These are phyloP conservation scores for Mrakia blollopis DNA, from an alignment of 768 basidiomycete species.

Conservation along the genomic window DNA sequence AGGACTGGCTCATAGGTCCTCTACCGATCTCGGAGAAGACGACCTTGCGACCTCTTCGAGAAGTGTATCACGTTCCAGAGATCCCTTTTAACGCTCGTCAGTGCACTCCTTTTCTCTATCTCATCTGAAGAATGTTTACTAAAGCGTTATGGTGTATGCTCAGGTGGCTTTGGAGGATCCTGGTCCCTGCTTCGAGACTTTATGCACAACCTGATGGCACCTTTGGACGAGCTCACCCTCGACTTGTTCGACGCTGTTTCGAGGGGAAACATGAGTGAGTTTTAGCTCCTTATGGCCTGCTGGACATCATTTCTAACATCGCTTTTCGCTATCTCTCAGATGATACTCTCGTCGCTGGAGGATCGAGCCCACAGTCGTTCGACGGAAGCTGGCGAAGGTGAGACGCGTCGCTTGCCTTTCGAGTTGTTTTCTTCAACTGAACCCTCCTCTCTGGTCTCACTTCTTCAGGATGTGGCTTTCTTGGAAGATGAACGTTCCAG, in stretches of 20 bases:
- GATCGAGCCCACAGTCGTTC: neutral
- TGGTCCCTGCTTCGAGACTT: neutral
- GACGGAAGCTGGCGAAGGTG: constrained; percentile 16
- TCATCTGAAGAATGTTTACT: neutral
- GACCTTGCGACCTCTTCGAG: constrained; percentile 45
- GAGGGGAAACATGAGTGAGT: constrained; percentile 1
- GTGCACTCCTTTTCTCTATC: neutral
- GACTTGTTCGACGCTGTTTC: constrained; percentile 51
- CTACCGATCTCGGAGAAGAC: constrained; percentile 51
- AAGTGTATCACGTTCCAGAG: constrained; percentile 54
- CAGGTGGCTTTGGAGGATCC: neutral
- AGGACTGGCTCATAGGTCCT: constrained; percentile 59
- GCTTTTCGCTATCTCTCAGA: neutral
- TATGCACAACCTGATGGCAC: constrained; percentile 3
- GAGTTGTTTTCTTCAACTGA: neutral
- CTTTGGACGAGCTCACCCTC: constrained; percentile 38
- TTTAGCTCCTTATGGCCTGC: neutral
- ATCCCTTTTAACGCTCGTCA: constrained; percentile 46
- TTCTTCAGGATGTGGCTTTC: constrained; percentile 26
- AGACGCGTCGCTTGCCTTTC: neutral
- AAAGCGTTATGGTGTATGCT: neutral
- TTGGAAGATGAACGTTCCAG: constrained; percentile 40
- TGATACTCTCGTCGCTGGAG: constrained; percentile 18
- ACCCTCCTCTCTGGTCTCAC: neutral
- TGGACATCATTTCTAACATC: neutral